Base-by-base conservation (phyloP, 164 flowering plant genomes). In the Vitis rupestris region DNA sequence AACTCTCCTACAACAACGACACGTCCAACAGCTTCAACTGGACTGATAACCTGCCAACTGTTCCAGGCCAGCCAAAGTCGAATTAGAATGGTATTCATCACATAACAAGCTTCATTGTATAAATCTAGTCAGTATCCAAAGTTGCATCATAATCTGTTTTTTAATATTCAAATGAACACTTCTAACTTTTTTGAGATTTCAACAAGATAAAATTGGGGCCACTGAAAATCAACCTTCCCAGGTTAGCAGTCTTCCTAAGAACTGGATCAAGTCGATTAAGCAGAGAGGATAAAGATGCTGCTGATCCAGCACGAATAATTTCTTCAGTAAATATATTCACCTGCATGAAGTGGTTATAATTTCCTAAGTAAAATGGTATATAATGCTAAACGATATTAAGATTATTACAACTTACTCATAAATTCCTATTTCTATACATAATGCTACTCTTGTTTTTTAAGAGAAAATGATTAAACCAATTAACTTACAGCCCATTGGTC, bases 11-110 rank as follows among this genome's bases (percentile, higher is more conserved):
- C 97, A 51, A 85, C 91, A 44, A 75, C 86, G 53, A 95, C 95
- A 81, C 87, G 89, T 54, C 99, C 99, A 65, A 81, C 79, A 53
- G 80, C 91, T 82, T 93, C 98, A 78, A 90, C 90, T 64, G 99
- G 98, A 72, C 99, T 93, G 74, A 95, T 93, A 74, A 95, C 87
- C 90, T 93, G 99, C 99, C 99, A 93, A 83, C 99, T 95, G 97
- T 80, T 80, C 58, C 68, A 78, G 23, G 69, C 59, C 70, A 80
- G 49, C 16, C 10, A 73, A 66, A 60, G 16, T 69, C 50, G 57
- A 44, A 74, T 77, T 27, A 81, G 77, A 72, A 74, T 48, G 67
- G 16, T 23, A 59, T 53, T n/a, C 54, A 70, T 31, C 23, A 23
- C 52, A 37, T 37, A 60, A 44, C 19, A 14, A 11, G 17, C 16